Evolutionary conservation across 805 yeast genomes (phyloP), one percentile per base, ranked within the genome.

Genomic region (Yarrowia bubula): DNA sequence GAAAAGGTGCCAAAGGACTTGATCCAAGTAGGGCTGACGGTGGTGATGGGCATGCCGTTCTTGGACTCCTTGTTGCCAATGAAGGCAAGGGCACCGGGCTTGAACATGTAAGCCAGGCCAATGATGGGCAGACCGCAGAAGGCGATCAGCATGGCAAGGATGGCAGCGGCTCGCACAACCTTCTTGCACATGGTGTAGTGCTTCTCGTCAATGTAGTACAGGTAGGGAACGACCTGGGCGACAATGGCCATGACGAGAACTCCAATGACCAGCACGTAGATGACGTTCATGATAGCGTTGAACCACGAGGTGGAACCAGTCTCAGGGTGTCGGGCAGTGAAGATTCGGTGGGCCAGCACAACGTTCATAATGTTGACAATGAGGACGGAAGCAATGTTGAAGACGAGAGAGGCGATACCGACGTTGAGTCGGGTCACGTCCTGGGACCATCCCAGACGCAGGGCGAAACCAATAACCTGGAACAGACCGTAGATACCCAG

Each of bases 281-380:
- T 69, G 2, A 74, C 46, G 50, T 80, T 71, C 87, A 88, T 83
- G 33, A 75, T 61, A 38, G 67, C 67, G 83, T 86, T 83, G 70
- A 88, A 84, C 66, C 66, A 63, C 65, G 74, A 76, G 47, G 81
- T 73, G 15, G 83, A 79, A 44, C 92, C 92, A 8, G 86, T 81
- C 57, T 83, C 85, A 13, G 93, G 92, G 72, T 88, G 92, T 72
- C 87, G 80, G 89, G 91, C 86, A 5, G 90, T 86, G 75, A 87
- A 87, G 31, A 88, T 77, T 73, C 93, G 82, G 72, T 87, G 92
- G 8, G 90, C 90, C 64, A 88, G 75, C 17, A 87, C 81, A 72
- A 87, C 78, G 71, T 86, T 86, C 70, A 85, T 79, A 1, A 87
- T 80, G 35, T 84, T 83, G 46, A 88, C 71, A 32, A 84, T 71